Evolutionary conservation across 352 stramenopile species (phyloP).

Genomic region (Blastocystis hominis): DNA sequence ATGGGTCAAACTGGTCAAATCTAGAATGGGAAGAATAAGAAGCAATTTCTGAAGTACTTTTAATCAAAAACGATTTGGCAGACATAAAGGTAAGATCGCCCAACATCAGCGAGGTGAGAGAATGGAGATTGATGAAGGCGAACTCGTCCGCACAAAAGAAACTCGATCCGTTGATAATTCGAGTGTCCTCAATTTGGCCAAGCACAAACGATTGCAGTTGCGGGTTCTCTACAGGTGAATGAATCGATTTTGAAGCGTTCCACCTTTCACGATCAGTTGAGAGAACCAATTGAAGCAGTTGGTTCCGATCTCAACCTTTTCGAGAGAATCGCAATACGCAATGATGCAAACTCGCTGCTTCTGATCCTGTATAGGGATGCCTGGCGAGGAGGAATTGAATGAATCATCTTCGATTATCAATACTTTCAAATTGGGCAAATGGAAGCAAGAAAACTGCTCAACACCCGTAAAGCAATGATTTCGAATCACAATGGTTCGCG

Average conservation of each 20-base stretch:
- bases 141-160: background rate
- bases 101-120: background rate
- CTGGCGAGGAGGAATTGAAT: background rate
- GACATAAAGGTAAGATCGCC: background rate
- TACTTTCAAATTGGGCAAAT: background rate
- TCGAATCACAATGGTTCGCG: background rate
- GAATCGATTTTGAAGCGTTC: background rate
- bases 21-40: background rate
- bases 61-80: background rate
- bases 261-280: background rate
- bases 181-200: background rate
- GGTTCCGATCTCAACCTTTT: background rate
- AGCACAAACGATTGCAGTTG: background rate
- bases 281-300: constrained; percentile 1
- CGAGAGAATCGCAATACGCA: background rate
- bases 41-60: background rate
- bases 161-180: background rate
- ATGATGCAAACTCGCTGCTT: background rate
- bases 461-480: background rate
- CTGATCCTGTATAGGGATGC: background rate
- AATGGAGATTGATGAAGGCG: background rate
- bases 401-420: background rate
- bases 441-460: background rate
- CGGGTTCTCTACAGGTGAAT: background rate
- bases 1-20: background rate